Base-by-base conservation (phyloP, 371 early-diverging fungal species). In the Apophysomyces trapeziformis region DNA sequence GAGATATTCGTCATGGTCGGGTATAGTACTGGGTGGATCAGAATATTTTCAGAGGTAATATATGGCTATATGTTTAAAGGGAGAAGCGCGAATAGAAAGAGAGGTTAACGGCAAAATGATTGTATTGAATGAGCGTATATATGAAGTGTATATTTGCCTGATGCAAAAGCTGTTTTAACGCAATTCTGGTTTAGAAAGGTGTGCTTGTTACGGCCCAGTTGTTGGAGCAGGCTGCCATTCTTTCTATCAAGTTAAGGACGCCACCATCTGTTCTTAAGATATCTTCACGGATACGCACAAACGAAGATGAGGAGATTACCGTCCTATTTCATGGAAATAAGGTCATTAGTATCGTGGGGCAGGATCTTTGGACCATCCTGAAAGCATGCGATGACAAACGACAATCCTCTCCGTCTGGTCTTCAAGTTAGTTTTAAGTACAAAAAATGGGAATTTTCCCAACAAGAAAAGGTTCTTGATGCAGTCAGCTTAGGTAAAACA, bases 281-380 rank as follows among this genome's bases (percentile, higher is more conserved):
- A n/a, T 38, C 71, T 0, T 47, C 57, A 1, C 68, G 67, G 5
- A 63, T 62, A n/a, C 3, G 21, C 7, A 43, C 75, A 1, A 76
- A 78, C n/a, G 79, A 84, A 41, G 85, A 88, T 38, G 88, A 88
- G 63, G 88, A 88, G 16, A 84, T 88, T 63, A 85, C 86, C 0
- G 77, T 88, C 7, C 45, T 88, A 12, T 86, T 85, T 58, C 69
- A 79, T 46, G 78, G 74, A 14, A 84, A 83, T 26, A 73, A 72
- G 6, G 84, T 86, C 7, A 85, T 88, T 4, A 84, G 85, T 45
- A 86, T 88, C 37, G 85, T 86, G 32, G 88, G 88, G 7, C 86
- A 88, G 32, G 85, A 84, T 61, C 67, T 88, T 4, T 88, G 88
- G 88, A 82, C 84, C 69, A 86, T 82, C 13, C 68, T 88, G 12